Evolutionary conservation across 129 eudicot genomes (phyloP), one percentile per base, ranked within the genome.

Genomic region (Centaurea solstitialis): DNA sequence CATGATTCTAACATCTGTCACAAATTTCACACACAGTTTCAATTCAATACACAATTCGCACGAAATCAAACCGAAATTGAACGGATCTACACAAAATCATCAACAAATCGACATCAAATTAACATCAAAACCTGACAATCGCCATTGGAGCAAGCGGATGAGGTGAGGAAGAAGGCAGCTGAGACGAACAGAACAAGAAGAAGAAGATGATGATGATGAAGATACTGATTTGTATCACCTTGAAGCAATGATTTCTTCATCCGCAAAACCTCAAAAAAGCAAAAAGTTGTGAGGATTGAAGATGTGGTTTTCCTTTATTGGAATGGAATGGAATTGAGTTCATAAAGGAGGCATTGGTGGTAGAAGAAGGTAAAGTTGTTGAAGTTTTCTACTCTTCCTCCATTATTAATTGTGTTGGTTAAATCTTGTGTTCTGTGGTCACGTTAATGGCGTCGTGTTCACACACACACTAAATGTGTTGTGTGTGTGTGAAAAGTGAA

Each of bases 1-100:
- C 98, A 96, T 4, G 98, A 84, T 45, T 96, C 93, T n/a, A 91
- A 82, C 22, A 96, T 72, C 99, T 96, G 99, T 76, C 13, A 15
- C 71, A 68, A 59, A 26, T 9, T 61, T 35, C 17, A 61, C 26
- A 43, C 13, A 57, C 37, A 76, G 50, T 75, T 74, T 62, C 37
- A 76, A 64, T 75, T 74, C 68, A 81, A 45, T 70, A 53, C 72
- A 82, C 61, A 53, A 78, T 79, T 45, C 18, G 28, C 57, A 47
- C 7, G 30, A 11, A 75, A 24, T 23, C 17, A 11, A 50, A 45
- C 37, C 35, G 69, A 73, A 82, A 84, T 75, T 57, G 21, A 80
- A 50, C 45, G 39, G 85, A 86, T 75, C 77, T 80, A 73, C 30
- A 64, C 6, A 3, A 59, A 41, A 77, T 11, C 76, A 79, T 33